These are phyloP conservation scores for Exophiala dermatitidis DNA, from an alignment of 2,329 filamentous ascomycete species.

Conservation along the genomic window DNA sequence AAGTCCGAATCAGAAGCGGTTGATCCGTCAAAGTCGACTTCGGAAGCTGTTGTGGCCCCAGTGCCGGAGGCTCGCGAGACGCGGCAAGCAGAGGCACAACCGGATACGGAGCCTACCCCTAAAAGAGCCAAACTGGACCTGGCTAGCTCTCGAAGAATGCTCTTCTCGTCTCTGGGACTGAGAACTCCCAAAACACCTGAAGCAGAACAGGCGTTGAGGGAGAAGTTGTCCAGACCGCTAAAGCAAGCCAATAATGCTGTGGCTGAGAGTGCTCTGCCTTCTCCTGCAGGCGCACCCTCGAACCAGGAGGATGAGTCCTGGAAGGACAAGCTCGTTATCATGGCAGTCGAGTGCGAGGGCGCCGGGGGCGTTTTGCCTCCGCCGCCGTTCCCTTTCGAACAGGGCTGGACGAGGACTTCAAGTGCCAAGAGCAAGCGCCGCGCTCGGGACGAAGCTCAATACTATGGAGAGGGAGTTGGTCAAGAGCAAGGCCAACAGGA, in stretches of 20 bases:
- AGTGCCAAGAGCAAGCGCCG: constrained; percentile 33
- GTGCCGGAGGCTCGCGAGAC: background rate
- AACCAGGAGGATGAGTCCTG: constrained; percentile 50
- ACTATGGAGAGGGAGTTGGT: constrained; percentile 28
- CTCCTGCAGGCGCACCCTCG: constrained; percentile 41
- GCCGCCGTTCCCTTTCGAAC: constrained; percentile 82
- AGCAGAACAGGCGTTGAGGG: constrained; percentile 59
- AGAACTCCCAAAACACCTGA: constrained; percentile 60
- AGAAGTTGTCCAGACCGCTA: constrained; percentile 39
- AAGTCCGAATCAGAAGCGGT: background rate
- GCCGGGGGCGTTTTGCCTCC: constrained; percentile 60
- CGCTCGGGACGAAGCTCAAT: constrained; percentile 15
- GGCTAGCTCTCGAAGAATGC: constrained; percentile 57
- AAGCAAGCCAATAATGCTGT: constrained; percentile 1
- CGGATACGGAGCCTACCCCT: constrained; percentile 9
- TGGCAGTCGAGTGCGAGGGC: constrained; percentile 78
- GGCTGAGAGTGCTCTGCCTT: constrained; percentile 1
- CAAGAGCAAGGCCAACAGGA: constrained; percentile 34
- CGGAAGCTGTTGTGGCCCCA: background rate
- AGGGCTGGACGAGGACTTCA: constrained; percentile 62
- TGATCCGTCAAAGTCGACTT: background rate
- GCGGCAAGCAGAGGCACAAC: background rate
- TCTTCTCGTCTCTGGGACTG: constrained; percentile 66
- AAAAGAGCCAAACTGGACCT: constrained; percentile 47
- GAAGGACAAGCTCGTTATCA: constrained; percentile 65